Conservation (phyloP, 2,329 filamentous ascomycete species). For the Verticillium alfalfae region DNA sequence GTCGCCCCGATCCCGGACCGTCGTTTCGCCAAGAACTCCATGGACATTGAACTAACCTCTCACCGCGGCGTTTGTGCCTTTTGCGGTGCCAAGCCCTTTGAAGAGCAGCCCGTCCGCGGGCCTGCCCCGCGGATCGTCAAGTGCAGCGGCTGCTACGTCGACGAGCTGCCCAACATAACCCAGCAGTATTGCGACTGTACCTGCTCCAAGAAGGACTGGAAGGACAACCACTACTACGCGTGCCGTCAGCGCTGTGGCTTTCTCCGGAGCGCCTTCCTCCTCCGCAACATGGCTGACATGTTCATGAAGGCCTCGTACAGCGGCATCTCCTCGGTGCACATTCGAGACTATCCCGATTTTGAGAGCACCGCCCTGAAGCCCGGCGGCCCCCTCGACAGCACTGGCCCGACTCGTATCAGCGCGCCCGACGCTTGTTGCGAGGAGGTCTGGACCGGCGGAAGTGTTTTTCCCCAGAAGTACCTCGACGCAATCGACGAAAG, state of each 20-base stretch:
- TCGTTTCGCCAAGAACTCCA: not conserved
- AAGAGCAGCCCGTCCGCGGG: not conserved
- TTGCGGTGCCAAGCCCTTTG: not conserved
- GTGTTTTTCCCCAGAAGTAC: not conserved
- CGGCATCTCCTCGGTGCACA: not conserved
- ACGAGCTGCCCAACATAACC: not conserved
- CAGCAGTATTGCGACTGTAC: conserved; percentile 7
- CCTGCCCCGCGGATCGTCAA: not conserved
- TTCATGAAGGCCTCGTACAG: conserved; percentile 6
- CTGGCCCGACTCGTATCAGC: not conserved
- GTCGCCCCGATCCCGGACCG: not conserved
- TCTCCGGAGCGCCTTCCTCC: conserved; percentile 5
- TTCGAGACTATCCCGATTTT: not conserved
- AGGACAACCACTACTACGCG: conserved; percentile 3
- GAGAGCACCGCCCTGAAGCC: not conserved
- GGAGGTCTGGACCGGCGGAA: not conserved
- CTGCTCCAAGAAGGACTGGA: conserved; percentile 6
- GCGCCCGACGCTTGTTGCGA: not conserved
- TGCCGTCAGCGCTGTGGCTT: conserved; percentile 7
- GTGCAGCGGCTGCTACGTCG: conserved; percentile 6
- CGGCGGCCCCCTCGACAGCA: not conserved
- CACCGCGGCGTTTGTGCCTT: not conserved
- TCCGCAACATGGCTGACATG: conserved; percentile 2
- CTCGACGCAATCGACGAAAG: not conserved
- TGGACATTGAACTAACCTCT: not conserved